Evolutionary conservation across 257 asterid genomes (phyloP).

Genomic region (Haberlea rhodopensis): DNA sequence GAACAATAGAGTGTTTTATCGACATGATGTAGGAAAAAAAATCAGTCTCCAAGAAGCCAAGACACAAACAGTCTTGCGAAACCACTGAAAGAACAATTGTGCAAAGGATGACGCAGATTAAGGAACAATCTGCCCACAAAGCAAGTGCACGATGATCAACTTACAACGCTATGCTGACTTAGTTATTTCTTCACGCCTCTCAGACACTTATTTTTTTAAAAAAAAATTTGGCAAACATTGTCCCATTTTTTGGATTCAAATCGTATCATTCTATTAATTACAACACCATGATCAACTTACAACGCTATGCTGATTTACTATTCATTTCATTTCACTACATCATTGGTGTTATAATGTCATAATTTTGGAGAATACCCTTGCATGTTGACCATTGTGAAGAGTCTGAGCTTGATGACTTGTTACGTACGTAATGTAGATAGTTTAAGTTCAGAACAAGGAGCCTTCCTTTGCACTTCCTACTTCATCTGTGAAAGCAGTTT

Average conservation of each 20-base stretch:
- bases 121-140: too few species aligned
- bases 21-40: too few species aligned
- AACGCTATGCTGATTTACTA: not conserved
- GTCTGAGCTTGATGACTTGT: not conserved
- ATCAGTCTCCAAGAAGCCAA: too few species aligned
- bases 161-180: too few species aligned
- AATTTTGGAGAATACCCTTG: not conserved
- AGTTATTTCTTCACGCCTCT: not conserved
- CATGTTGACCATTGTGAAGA: not conserved
- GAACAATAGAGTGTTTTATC: too few species aligned
- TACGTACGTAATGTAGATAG: not conserved
- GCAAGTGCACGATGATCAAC: too few species aligned
- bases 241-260: not conserved
- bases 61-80: too few species aligned
- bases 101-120: too few species aligned
- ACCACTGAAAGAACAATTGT: too few species aligned
- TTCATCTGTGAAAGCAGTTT: not conserved
- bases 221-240: too few species aligned
- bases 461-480: not conserved
- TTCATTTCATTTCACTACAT: not conserved
- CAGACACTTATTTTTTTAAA: not conserved
- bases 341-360: not conserved
- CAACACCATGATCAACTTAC: not conserved
- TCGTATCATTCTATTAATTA: too few species aligned
- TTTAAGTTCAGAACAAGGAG: not conserved